Evolutionary conservation across 192 early-diverging fungal genomes (phyloP), one percentile per base, ranked within the genome.

Genomic region (Backusella tarrabulga): DNA sequence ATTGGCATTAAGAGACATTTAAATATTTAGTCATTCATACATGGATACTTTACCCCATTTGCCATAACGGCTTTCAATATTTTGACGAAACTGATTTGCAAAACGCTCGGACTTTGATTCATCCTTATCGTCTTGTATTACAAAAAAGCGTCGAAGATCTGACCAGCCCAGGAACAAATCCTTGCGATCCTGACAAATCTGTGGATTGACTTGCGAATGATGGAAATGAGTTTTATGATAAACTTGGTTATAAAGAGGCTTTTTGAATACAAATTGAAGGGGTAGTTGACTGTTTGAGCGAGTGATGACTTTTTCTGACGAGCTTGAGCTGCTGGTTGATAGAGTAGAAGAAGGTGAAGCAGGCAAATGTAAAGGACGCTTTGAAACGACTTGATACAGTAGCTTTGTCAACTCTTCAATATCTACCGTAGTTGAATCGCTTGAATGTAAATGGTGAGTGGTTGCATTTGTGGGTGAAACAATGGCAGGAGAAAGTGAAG

Each of bases 181-280:
- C 14, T 75, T 79, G 34, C 35, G 68, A 23, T 72, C 71, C 17
- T 72, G 52, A 44, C 38, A 41, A 12, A 14, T 21, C 36, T 40
- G 68, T 12, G 23, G 68, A 41, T 21, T 70, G 21, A 35, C 12
- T 6, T 23, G 15, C 14, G 52, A 54, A 67, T 71, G 79, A n/a
- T 80, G 79, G 40, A 80, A 80, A 40, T 80, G 79, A 0, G 79
- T 80, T 23, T 76, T 42, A 56, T 80, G 79, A 46, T 80, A 80
- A 1, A 76, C 34, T 11, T 80, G 74, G 34, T 76, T 74, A 29
- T 80, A 80, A 29, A 76, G 70, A 6, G 79, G 79, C 17, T 75
- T 75, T 46, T 75, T 75, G 40, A 75, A 75, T 23, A 75, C 44
- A 29, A 75, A 75, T 68, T 75, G 74, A 11, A 41, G 4, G 34